Evolutionary conservation across 2,329 filamentous ascomycete genomes (phyloP).

Genomic region (Ascochyta koolunga): DNA sequence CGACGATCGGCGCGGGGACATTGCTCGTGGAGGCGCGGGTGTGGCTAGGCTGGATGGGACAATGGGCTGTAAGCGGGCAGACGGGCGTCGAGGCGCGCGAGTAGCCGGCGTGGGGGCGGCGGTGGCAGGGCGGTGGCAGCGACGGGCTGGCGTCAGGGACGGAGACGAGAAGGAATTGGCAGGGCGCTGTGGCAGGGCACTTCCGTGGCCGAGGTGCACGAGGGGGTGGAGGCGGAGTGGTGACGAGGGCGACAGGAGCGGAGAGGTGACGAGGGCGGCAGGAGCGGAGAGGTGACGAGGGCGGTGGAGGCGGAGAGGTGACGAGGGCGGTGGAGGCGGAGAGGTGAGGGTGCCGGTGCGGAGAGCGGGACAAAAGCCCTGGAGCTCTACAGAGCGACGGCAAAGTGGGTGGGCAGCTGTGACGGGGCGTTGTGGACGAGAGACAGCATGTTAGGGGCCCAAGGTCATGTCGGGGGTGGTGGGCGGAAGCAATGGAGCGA

Average conservation of each 20-base stretch:
- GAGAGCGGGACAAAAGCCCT: conserved; percentile 46
- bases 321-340: conserved; percentile 28
- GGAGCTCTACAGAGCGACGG: conserved; percentile 45
- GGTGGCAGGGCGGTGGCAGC: conserved; percentile 20
- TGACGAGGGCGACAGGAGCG: conserved; percentile 14
- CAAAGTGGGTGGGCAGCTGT: conserved; percentile 35
- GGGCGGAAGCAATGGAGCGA: conserved; percentile 34
- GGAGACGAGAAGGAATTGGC: conserved; percentile 1
- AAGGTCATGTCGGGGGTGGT: conserved; percentile 21
- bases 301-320: conserved; percentile 33
- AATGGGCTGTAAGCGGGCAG: not conserved
- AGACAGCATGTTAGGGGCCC: conserved; percentile 39
- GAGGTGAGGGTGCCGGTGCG: conserved; percentile 38
- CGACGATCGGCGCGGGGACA: conserved; percentile 86
- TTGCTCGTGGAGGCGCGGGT: conserved; percentile 35
- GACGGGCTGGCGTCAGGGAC: conserved; percentile 7
- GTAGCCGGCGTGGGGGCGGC: conserved; percentile 14
- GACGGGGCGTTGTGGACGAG: conserved; percentile 21
- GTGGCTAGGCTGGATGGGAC: not conserved
- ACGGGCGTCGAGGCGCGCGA: conserved; percentile 21
- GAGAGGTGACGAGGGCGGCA: conserved; percentile 23
- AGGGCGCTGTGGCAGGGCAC: conserved; percentile 12
- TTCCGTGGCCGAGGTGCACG: conserved; percentile 18
- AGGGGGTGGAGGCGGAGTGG: conserved; percentile 22
- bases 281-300: conserved; percentile 34